Conservation (phyloP, 202 grass and related monocot species). For the Zoysia matrella region DNA sequence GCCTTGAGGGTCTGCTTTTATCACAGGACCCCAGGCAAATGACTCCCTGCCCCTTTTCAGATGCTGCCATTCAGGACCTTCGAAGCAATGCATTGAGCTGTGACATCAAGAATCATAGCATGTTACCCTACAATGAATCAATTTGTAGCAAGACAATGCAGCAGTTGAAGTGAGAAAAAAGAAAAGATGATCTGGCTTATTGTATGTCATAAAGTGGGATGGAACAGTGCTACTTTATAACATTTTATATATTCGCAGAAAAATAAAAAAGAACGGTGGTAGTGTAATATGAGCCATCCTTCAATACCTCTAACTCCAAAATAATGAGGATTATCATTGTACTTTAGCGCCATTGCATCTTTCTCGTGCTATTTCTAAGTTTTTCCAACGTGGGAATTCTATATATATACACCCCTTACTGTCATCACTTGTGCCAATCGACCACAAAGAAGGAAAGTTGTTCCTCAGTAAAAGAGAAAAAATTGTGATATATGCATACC, state of each 20-base stretch:
- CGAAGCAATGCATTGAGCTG: conserved; percentile 99
- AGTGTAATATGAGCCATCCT: background rate
- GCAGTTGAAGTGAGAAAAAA: conserved; percentile 1
- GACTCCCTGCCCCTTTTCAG: conserved; percentile 96
- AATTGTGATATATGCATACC: conserved; percentile 42
- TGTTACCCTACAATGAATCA: background rate
- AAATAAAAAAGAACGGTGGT: conserved; percentile 2
- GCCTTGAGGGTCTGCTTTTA: conserved; percentile 88
- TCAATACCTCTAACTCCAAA: conserved; percentile 8
- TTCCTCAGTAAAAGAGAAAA: background rate
- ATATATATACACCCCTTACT: background rate
- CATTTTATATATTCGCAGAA: background rate
- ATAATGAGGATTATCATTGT: background rate
- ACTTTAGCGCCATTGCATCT: background rate
- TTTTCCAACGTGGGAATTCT: background rate
- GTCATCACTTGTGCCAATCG: background rate
- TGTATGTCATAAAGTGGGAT: conserved; percentile 2
- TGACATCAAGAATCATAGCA: conserved; percentile 38
- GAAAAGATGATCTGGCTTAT: background rate
- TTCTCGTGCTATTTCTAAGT: background rate
- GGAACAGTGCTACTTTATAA: conserved; percentile 6
- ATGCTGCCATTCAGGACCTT: conserved; percentile 92
- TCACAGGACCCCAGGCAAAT: conserved; percentile 83
- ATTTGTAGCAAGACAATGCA: conserved; percentile 31
- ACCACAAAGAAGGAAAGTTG: background rate